A percentile compares a stretch with the other conserved stretches of the same genome.
phyloP scores from a whole-genome alignment of 1,139 yeast genomes.

The Nadsonia starkeyi-henricii region DNA sequence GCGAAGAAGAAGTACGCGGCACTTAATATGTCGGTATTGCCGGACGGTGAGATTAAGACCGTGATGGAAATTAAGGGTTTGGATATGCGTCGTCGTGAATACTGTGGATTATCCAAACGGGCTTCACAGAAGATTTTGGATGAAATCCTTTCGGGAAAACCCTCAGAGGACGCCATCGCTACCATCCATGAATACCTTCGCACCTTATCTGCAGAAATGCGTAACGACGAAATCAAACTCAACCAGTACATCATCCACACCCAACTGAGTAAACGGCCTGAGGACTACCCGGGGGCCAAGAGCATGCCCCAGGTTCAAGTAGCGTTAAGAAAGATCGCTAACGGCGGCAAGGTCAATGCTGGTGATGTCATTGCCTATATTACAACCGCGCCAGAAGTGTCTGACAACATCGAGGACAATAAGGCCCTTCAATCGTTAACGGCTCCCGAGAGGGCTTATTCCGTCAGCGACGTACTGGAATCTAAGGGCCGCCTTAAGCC shows the following conservation, averaged over 20 bases:
- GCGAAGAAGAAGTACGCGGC: constrained; percentile 99
- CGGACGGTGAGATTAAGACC: constrained; percentile 34
- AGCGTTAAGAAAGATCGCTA: constrained; percentile 62
- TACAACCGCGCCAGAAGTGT: constrained; percentile 39
- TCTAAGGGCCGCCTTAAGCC: constrained; percentile 39
- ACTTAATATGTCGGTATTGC: constrained; percentile 39
- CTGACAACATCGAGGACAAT: constrained; percentile 15
- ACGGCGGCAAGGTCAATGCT: constrained; percentile 75
- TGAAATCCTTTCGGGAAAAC: constrained; percentile 56
- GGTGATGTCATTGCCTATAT: constrained; percentile 87
- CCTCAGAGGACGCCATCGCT: constrained; percentile 63
- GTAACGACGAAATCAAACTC: constrained; percentile 44
- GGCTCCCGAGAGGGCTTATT: constrained; percentile 56
- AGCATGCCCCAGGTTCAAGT: constrained; percentile 90
- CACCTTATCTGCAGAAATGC: constrained; percentile 42
- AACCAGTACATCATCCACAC: constrained; percentile 37
- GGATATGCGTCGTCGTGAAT: constrained; percentile 95
- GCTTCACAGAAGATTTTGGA: constrained; percentile 64
- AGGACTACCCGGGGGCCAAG: constrained; percentile 37
- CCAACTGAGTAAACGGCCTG: constrained; percentile 29
- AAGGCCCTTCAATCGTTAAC: constrained; percentile 10
- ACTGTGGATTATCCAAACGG: constrained; percentile 83
- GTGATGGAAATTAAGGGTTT: constrained; percentile 85
- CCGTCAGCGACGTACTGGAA: constrained; percentile 61
- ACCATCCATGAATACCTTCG: constrained; percentile 65